Base-by-base conservation (phyloP, 352 stramenopile species). In the Globisporangium solare region DNA sequence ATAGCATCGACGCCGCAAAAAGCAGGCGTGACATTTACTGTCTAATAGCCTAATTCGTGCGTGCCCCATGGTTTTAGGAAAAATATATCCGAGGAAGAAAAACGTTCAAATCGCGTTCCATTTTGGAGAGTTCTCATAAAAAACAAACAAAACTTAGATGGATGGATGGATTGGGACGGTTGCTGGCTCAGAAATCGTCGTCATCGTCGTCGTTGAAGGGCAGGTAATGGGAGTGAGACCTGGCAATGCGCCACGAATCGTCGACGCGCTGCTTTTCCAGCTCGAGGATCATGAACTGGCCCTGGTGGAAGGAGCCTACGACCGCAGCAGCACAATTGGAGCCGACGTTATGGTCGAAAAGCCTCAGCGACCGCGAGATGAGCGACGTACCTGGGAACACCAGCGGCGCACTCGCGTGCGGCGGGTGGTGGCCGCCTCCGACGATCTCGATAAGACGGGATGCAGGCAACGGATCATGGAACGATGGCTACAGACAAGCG, bases 241-340 rank as follows among this genome's bases (percentile, higher is more conserved):
- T 75, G 32, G 66, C 65, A 27, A 91, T 56, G 45, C 46, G 31
- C 81, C 81, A 91, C 46, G 72, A 70, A 41, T 67, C 73, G 39
- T 88, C 76, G 11, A 67, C 58, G 7, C 51, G 15, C 39, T 74
- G 63, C 64, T 81, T 80, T 47, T 81, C 77, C 0, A 92, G 64
- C 57, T 90, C 65, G 5, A 92, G 58, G n/a, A 89, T 79, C 14
- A 71, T 88, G 52, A 87, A 92, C 45, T 92, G 77, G n/a, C 82
- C 78, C 39, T 72, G 40, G 12, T 71, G 78, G 46, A 92, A 60
- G 12, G 79, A 89, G 12, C 82, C 82, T 92, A 27, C 21, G 51
- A 11, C 39, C 14, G 10, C n/a, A 20, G 20, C 18, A 8, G 20
- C 17, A 40, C 32, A 27, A 47, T n/a, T 51, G 47, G 47, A 39